Evolutionary conservation across 345 rosid genomes (phyloP), one percentile per base, ranked within the genome.

Genomic region (Turritis glabra): DNA sequence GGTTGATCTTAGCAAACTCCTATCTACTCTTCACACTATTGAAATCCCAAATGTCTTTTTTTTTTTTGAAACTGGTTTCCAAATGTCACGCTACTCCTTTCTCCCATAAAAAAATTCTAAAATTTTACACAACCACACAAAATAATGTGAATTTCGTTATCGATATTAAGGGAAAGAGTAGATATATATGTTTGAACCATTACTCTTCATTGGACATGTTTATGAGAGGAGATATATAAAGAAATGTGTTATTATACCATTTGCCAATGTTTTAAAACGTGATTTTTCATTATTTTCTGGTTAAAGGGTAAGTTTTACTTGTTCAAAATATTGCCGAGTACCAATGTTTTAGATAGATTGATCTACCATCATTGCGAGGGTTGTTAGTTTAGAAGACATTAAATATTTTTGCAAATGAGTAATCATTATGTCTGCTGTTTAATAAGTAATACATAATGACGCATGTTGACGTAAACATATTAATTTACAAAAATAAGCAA

Each of bases 371-470:
- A 43, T 68, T 55, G 25, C 35, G 64, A 55, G 29, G 27, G 38
- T 25, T 62, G 41, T 60, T 43, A 9, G 27, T n/a, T 60, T 7
- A 15, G 38, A 56, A 71, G 50, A 59, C 25, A 48, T 7, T 3
- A 71, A 46, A 60, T 15, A 47, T n/a, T 37, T 25, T 27, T 61
- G 12, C 15, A 61, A 61, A 72, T 26, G 27, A 37, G 22, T 61
- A 51, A 61, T 72, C 52, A 72, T 48, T 27, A 38, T 72, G 62
- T 62, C 23, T 61, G 76, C 17, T 37, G 51, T 37, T 50, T 8
- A 26, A 12, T 26, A 32, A 61, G 40, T 26, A 51, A 61, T n/a
- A n/a, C n/a, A 61, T 51, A 4, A 51, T 72, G 60, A 72, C 61
- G 2, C 30, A 14, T 27, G 69, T 40, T 72, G 69, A 72, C 53